phyloP scores from a whole-genome alignment of 768 basidiomycete genomes.

The Amanita phalloides region DNA sequence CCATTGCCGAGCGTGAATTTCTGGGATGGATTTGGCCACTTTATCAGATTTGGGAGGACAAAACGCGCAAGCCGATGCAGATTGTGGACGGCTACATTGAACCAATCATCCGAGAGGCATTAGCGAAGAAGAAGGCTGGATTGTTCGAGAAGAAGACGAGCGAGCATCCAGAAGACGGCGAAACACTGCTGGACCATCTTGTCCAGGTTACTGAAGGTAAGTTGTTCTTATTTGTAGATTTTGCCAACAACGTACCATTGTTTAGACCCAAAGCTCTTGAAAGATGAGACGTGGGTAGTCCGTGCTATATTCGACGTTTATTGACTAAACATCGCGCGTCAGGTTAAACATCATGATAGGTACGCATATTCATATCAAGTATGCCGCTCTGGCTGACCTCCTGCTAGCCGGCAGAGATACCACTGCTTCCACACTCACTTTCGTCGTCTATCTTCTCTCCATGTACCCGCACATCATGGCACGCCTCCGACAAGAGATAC shows the following conservation, averaged over 20 bases:
- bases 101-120: conserved; percentile 39
- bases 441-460: conserved; percentile 34
- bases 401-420: conserved; percentile 32
- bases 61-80: conserved; percentile 36
- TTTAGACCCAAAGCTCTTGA: conserved; percentile 32
- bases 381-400: neutral
- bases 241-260: neutral
- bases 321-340: neutral
- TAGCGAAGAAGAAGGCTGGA: conserved; percentile 25
- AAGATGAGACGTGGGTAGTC: conserved; percentile 30
- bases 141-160: conserved; percentile 15
- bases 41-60: conserved; percentile 36
- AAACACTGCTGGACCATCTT: conserved; percentile 46
- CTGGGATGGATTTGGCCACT: conserved; percentile 45
- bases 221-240: conserved; percentile 5
- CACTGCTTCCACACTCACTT: conserved; percentile 33
- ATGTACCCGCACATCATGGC: conserved; percentile 34
- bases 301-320: neutral
- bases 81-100: conserved; percentile 41
- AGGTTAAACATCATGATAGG: conserved; percentile 37
- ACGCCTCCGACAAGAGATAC: conserved; percentile 47
- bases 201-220: conserved; percentile 36
- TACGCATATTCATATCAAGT: conserved; percentile 4
- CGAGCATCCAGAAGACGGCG: conserved; percentile 26
- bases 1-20: conserved; percentile 30